Conservation (phyloP, 768 basidiomycete genomes). For the Pluteus cervinus region DNA sequence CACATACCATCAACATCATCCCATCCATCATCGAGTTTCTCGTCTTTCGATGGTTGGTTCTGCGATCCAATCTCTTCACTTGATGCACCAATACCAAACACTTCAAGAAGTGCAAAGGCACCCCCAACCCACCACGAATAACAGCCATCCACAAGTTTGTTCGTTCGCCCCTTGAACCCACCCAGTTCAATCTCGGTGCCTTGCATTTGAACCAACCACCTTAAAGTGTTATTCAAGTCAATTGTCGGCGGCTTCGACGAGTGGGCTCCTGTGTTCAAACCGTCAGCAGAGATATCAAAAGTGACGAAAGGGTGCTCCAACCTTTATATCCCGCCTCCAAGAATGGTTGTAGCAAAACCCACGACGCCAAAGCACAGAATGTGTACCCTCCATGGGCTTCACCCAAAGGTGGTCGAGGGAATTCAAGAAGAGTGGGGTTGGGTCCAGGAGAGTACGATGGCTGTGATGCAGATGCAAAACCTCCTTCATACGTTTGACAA, state of each 20-base stretch:
- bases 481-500: slow-evolving; percentile 98
- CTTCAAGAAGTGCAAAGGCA: slow-evolving; percentile 72
- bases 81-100: slow-evolving; percentile 39
- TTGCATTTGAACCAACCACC: slow-evolving; percentile 88
- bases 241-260: slow-evolving; percentile 32
- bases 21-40: slow-evolving; percentile 38
- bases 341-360: slow-evolving; percentile 70
- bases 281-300: too few species aligned
- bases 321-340: too few species aligned
- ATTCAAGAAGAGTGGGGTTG: slow-evolving; percentile 22
- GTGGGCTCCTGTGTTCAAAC: too few species aligned
- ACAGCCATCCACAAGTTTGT: slow-evolving; percentile 99
- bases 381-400: slow-evolving; percentile 99
- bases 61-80: too few species aligned
- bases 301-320: too few species aligned
- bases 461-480: slow-evolving; percentile 78
- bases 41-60: slow-evolving; percentile 13
- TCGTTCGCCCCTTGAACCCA: slow-evolving; percentile 90
- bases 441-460: slow-evolving; percentile 41
- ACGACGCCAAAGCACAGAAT: slow-evolving; percentile 84
- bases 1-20: slow-evolving; percentile 63
- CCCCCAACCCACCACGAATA: slow-evolving; percentile 99
- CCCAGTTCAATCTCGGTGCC: slow-evolving; percentile 78
- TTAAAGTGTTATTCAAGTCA: slow-evolving; percentile 52
- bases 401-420: slow-evolving; percentile 72